phyloP scores from a whole-genome alignment of 1,284 basidiomycete genomes.

The Malassezia sympodialis region DNA sequence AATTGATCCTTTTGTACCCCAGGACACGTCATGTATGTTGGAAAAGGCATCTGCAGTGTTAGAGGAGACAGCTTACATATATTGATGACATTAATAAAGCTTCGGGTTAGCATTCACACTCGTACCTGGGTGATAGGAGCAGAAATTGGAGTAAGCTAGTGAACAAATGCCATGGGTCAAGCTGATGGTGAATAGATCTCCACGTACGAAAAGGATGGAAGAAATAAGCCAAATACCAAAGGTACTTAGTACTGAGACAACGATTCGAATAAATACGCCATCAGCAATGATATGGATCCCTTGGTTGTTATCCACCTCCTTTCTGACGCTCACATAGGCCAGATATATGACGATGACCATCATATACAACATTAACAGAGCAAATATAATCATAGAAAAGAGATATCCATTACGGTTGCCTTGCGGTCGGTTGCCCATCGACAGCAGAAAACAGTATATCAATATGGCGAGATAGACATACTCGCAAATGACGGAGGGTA shows the following conservation, averaged over 20 bases:
- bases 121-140: constrained; percentile 31
- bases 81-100: constrained; percentile 44
- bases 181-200: constrained; percentile 12
- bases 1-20: constrained; percentile 47
- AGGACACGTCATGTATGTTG: constrained; percentile 41
- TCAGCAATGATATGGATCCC: constrained; percentile 24
- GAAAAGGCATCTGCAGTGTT: constrained; percentile 29
- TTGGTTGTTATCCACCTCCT: constrained; percentile 19
- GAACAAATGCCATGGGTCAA: constrained; percentile 46
- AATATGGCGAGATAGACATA: constrained; percentile 47
- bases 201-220: constrained; percentile 34
- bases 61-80: constrained; percentile 19
- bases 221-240: constrained; percentile 43
- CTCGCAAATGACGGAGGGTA: constrained; percentile 37
- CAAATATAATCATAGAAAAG: constrained; percentile 42
- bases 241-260: constrained; percentile 42
- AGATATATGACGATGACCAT: constrained; percentile 40
- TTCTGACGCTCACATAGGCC: constrained; percentile 28
- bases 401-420: constrained; percentile 39
- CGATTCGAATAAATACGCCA: constrained; percentile 38
- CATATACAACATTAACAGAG: constrained; percentile 40
- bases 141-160: constrained; percentile 44
- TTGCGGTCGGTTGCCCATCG: constrained; percentile 45
- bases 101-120: not conserved
- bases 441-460: constrained; percentile 44